Base-by-base conservation (phyloP, 768 basidiomycete species). In the Amanita polypyramis region DNA sequence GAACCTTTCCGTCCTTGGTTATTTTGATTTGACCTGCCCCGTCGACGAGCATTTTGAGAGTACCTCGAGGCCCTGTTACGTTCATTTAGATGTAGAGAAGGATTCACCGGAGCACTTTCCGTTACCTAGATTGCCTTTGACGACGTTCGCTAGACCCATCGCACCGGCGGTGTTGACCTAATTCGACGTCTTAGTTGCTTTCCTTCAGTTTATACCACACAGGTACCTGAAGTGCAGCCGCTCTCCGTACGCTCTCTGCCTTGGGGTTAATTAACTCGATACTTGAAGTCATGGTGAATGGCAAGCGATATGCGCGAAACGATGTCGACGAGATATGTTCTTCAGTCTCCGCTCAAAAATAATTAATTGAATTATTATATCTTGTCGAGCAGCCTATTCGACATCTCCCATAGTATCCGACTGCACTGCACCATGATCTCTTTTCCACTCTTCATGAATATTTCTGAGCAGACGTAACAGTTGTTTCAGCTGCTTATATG, bases 1-100 rank as follows among this genome's bases (percentile, higher is more conserved):
- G 69, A 35, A 97, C 95, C 70, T 99, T 99, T 54, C 96, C 96
- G 60, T 98, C 96, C 74, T 98, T 99, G 54, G 96, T 98, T 89
- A 99, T 94, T 77, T 98, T 99, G 66, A 99, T 94, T 69, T 93
- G 89, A 8, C 96, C 96, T 11, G 94, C 75, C 49, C 96, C 96
- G 66, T 98, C 96, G 36, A 99, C 96, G 45, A 99, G 82, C 95
- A 99, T 98, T 74, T 99, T 99, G 56, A 97, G 77, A 0, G 96
- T 98, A 51, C 96, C 96, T 66, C 95, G 74, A 15, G 96, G 96
- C 39, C 95, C 94, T 95, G 29, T 21, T 20, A 29, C 34, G 30
- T 17, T 11, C 20, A 8, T 36, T 30, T 42, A 17, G 41, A 37
- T 30, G 19, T 8, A 11, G 25, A 21, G 42, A 20, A 8, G 19